Base-by-base conservation (phyloP, 1,284 basidiomycete species). In the Wallemia ichthyophaga region DNA sequence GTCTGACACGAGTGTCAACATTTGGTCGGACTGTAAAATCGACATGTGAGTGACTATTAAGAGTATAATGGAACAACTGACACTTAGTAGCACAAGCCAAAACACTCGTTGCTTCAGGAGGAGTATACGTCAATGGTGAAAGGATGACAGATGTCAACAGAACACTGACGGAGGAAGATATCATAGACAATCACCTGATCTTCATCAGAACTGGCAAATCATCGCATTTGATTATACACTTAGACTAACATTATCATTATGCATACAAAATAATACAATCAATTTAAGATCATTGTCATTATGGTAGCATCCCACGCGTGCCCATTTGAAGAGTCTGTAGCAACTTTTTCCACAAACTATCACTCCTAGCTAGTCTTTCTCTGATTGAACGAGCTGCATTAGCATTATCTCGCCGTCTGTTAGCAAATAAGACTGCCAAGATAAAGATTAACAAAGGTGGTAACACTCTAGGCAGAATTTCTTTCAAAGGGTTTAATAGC, bases 121-220 rank as follows among this genome's bases (percentile, higher is more conserved):
- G 75, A 7, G 64, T 81, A n/a, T 75, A 75, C 63, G 60, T 81
- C 56, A 80, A 80, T 62, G 75, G 74, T 31, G 54, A 62, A 9
- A 68, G 69, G 17, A 67, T 78, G 21, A 61, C 61, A n/a, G 69
- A 69, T 57, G 62, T 64, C 3, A 62, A 68, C 25, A 57, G 63
- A 5, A 63, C 61, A 28, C 63, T 85, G 21, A 62, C 66, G n/a
- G 63, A 64, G 24, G 64, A 64, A 0, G 74, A 81, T 63, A 71
- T 91, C 32, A 70, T 89, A 17, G 79, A 81, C 63, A 73, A 71
- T 11, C 73, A 74, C 37, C 66, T 89, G 3, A 77, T 76, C 11
- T 75, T 91, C 60, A 63, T 91, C 24, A 75, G 82, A 57, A 76
- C 78, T 27, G 87, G 87, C 2, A 85, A 81, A 69, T 78, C 81